A percentile compares a stretch with the other conserved stretches of the same genome.
Conservation (phyloP, 306 rosid species). For the Hippophae rhamnoides region DNA sequence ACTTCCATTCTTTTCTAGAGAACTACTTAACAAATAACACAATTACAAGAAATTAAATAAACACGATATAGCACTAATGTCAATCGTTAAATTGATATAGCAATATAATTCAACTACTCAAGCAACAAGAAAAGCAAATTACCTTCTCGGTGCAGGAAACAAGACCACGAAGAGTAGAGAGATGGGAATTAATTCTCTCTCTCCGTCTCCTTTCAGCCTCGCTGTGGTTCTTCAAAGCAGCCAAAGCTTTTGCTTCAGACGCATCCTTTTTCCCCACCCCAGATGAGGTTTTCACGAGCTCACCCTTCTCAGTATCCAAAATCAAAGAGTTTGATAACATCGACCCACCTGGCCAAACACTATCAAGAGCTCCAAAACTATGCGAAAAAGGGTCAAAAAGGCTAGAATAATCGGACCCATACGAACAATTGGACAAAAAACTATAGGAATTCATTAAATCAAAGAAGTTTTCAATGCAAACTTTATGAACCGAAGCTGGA, state of each 20-base stretch:
- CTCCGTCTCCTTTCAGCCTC: constrained; percentile 87
- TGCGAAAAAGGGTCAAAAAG: constrained; percentile 25
- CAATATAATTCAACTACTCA: not conserved
- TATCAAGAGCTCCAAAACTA: constrained; percentile 19
- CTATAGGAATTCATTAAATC: constrained; percentile 28
- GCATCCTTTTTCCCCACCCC: constrained; percentile 40
- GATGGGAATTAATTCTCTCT: constrained; percentile 82
- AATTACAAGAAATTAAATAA: no score
- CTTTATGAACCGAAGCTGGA: constrained; percentile 22
- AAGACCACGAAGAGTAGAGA: constrained; percentile 59
- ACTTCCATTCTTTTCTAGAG: no score
- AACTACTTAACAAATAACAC: no score
- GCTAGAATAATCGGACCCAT: constrained; percentile 16
- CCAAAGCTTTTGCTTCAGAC: constrained; percentile 52
- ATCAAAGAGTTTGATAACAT: constrained; percentile 32
- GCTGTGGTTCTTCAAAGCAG: constrained; percentile 74
- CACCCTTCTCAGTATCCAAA: constrained; percentile 50
- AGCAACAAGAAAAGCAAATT: not conserved
- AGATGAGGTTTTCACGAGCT: constrained; percentile 45
- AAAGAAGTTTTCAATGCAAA: not conserved
- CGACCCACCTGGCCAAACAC: constrained; percentile 22
- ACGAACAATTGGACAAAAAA: constrained; percentile 26
- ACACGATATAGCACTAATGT: not conserved
- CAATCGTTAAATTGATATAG: not conserved
- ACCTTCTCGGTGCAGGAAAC: constrained; percentile 61